These are phyloP conservation scores for Quercus parvula DNA, from an alignment of 306 rosid species.

Conservation along the genomic window DNA sequence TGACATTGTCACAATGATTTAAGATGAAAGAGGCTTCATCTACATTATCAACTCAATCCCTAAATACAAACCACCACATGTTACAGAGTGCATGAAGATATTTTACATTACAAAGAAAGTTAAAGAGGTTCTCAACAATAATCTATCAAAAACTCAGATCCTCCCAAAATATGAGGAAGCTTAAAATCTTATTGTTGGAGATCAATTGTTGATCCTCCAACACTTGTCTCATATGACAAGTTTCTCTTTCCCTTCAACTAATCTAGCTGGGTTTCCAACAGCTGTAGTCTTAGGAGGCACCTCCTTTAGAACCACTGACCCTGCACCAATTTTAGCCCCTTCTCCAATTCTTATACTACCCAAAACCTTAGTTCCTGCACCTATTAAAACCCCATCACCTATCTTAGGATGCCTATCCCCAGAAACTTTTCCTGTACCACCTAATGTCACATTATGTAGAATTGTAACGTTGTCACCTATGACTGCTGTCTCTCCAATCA, in stretches of 20 bases:
- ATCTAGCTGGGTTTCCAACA: constrained; percentile 47
- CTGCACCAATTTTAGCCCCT: constrained; percentile 51
- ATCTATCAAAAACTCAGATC: neutral
- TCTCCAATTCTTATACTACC: constrained; percentile 51
- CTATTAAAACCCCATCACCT: constrained; percentile 51
- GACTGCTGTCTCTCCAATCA: constrained; percentile 52
- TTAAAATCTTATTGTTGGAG: constrained; percentile 1
- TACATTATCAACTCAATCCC: neutral
- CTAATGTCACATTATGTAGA: constrained; percentile 52
- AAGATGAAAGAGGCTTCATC: neutral
- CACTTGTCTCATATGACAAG: constrained; percentile 21
- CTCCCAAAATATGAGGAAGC: constrained; percentile 10
- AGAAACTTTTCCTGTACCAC: constrained; percentile 48
- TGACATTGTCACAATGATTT: neutral
- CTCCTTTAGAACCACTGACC: constrained; percentile 50
- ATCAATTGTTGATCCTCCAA: neutral
- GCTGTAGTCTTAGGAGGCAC: constrained; percentile 50
- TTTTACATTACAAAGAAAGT: neutral
- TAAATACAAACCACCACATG: neutral
- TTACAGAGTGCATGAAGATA: neutral
- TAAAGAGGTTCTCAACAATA: neutral
- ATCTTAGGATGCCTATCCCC: constrained; percentile 64
- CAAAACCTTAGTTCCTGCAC: constrained; percentile 49
- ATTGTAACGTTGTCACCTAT: constrained; percentile 51
- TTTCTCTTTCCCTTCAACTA: constrained; percentile 50